phyloP scores from a whole-genome alignment of 306 rosid species.

The Carpinus viminea region DNA sequence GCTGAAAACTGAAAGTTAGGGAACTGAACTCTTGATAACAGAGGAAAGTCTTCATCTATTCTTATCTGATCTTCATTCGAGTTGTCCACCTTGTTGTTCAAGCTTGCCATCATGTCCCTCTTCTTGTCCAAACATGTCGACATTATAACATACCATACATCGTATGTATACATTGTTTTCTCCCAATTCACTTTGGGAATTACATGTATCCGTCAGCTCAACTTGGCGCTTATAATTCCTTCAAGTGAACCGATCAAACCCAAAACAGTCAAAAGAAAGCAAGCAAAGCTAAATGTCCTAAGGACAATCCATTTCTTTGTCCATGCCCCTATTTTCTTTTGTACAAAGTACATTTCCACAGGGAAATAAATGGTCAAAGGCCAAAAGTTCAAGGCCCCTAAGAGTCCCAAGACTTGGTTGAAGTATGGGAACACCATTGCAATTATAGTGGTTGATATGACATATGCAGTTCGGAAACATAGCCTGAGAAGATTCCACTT shows the following conservation, averaged over 20 bases:
- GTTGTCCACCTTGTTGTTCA: too few species aligned
- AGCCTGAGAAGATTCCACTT: conserved; percentile 50
- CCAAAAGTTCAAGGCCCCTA: conserved; percentile 89
- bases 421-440: conserved; percentile 86
- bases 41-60: too few species aligned
- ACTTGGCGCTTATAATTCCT: conserved; percentile 62
- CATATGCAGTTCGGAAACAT: conserved; percentile 71
- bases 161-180: background rate
- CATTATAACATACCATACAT: too few species aligned
- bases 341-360: conserved; percentile 80
- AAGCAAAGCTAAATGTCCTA: conserved; percentile 56
- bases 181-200: background rate
- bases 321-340: conserved; percentile 67
- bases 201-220: conserved; percentile 20
- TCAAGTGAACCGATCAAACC: conserved; percentile 73
- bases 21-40: too few species aligned
- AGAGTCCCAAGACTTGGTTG: conserved; percentile 68
- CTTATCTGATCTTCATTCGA: too few species aligned
- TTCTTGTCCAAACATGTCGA: too few species aligned
- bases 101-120: too few species aligned
- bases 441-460: conserved; percentile 64
- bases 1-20: too few species aligned
- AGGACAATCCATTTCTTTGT: conserved; percentile 66
- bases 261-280: conserved; percentile 57
- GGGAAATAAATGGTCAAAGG: conserved; percentile 81